Conservation (phyloP, 2,329 filamentous ascomycete species). For the Zymoseptoria pseudotritici region DNA sequence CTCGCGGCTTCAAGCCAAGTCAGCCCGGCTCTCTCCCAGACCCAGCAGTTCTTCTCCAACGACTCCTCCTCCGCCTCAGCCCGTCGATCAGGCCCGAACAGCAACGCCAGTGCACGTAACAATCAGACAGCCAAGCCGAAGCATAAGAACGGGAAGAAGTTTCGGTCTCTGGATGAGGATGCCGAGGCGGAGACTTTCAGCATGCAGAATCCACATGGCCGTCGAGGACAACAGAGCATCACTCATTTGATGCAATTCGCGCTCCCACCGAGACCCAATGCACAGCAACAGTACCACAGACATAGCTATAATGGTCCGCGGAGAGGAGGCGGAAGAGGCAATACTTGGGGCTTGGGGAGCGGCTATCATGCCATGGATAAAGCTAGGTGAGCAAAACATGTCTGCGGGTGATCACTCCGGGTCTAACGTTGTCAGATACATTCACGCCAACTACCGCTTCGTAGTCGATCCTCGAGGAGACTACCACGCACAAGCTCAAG, state of each 20-base stretch:
- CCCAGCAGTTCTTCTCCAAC: constrained; percentile 36
- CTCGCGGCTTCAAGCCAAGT: constrained; percentile 26
- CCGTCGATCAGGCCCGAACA: constrained; percentile 30
- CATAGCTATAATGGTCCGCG: constrained; percentile 34
- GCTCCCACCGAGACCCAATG: constrained; percentile 61
- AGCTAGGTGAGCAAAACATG: constrained; percentile 53
- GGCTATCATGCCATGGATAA: constrained; percentile 89
- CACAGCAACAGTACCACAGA: constrained; percentile 46
- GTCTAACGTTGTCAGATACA: constrained; percentile 49
- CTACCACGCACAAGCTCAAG: constrained; percentile 72
- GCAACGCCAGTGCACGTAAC: constrained; percentile 54
- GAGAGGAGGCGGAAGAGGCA: constrained; percentile 49
- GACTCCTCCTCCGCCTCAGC: constrained; percentile 32
- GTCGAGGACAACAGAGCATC: constrained; percentile 92
- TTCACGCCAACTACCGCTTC: constrained; percentile 97
- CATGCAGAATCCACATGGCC: constrained; percentile 40
- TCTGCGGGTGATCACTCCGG: not conserved
- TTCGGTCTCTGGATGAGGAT: constrained; percentile 68
- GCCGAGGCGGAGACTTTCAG: constrained; percentile 61
- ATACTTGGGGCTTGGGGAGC: constrained; percentile 78
- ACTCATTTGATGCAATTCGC: constrained; percentile 94
- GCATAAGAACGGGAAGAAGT: constrained; percentile 73
- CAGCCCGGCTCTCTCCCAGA: constrained; percentile 39
- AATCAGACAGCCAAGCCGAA: constrained; percentile 70
- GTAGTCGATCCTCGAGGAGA: constrained; percentile 76